Base-by-base conservation (phyloP, 495 filamentous ascomycete genomes). In the Cladorrhinum samala region DNA sequence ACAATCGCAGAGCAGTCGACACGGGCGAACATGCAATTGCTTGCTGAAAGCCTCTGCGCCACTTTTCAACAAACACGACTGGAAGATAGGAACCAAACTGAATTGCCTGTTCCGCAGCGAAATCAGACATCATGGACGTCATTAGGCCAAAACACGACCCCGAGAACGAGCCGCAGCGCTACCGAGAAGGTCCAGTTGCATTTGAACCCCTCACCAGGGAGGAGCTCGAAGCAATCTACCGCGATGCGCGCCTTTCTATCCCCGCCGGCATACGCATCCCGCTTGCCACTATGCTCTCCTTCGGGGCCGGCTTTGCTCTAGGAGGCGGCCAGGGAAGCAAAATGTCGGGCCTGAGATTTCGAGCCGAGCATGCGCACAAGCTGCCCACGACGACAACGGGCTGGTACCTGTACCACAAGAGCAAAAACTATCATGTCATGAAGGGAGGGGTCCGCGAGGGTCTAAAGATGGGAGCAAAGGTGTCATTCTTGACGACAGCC, bases 351-450 rank as follows among this genome's bases (percentile, higher is more conserved):
- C 76, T 95, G 37, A 82, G 83, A 45, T 98, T 96, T 70, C 86
- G 92, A 47, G 93, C 93, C 17, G 66, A 98, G 71, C 94, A 98
- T 62, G 87, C 93, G 18, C 93, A 98, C 72, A 84, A 91, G 59
- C 81, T 94, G 42, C 93, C 93, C 18, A 82, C 73, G 5, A 80
- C 81, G n/a, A 81, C 85, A 19, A 80, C 80, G 7, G 93, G 89
- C 24, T 98, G 93, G 93, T 98, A 89, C 65, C 81, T 96, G 23
- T 98, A 98, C 66, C 94, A 97, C 70, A 96, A 96, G 70, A 88
- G 82, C 61, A 97, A 97, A 72, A 96, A 96, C 66, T 96, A 97
- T 72, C 80, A 87, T 52, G 71, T 84, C 5, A 78, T 85, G 45
- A 77, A 84, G 9, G 88, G 87, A 2, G 93, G 85, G 0, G 68